These are phyloP conservation scores for Pneumocystis canis DNA, from an alignment of 1,139 yeast genomes.

Conservation along the genomic window DNA sequence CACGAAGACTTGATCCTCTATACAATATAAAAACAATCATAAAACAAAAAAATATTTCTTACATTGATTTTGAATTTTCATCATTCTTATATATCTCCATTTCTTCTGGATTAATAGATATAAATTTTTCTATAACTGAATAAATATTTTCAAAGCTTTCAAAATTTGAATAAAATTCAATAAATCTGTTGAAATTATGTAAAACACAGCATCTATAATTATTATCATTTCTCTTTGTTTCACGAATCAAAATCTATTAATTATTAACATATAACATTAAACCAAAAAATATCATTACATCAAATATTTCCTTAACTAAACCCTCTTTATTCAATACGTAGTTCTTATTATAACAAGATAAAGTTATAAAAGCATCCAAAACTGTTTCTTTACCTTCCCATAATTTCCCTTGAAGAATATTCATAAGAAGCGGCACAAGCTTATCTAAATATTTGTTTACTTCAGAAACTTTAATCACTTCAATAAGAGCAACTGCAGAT, in stretches of 20 bases:
- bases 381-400: conserved; percentile 82
- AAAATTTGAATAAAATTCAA: background rate
- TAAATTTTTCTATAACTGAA: conserved; percentile 3
- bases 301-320: background rate
- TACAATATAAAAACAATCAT: background rate
- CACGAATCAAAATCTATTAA: conserved; percentile 37
- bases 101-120: conserved; percentile 1
- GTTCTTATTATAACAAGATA: conserved; percentile 20
- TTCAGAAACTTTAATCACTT: conserved; percentile 20
- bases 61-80: background rate
- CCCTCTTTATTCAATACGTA: conserved; percentile 12
- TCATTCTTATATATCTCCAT: conserved; percentile 3
- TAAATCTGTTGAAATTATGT: conserved; percentile 9
- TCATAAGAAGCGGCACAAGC: conserved; percentile 42
- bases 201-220: conserved; percentile 35
- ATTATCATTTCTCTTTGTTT: conserved; percentile 53
- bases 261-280: conserved; percentile 26
- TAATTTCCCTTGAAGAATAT: conserved; percentile 60
- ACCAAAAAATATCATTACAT: conserved; percentile 13
- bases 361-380: conserved; percentile 51
- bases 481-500: conserved; percentile 56
- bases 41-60: background rate
- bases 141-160: conserved; percentile 3
- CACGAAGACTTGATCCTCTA: background rate
- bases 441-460: conserved; percentile 18